A percentile compares a stretch with the other conserved stretches of the same genome.
phyloP scores from a whole-genome alignment of 2,329 filamentous ascomycete genomes.

The Colletotrichum cereale region DNA sequence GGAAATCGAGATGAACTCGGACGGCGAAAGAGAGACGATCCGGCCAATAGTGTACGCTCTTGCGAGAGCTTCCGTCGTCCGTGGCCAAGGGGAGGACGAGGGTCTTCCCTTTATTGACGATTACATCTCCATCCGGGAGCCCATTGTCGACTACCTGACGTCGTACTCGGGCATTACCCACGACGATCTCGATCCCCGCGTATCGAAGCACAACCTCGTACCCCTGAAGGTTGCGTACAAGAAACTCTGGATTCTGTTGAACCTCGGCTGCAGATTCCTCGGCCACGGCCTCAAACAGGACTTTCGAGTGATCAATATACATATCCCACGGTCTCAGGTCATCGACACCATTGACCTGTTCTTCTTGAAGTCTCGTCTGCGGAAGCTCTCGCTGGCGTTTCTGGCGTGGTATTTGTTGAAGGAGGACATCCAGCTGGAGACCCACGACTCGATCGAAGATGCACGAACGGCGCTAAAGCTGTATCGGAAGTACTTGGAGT shows the following conservation, averaged over 20 bases:
- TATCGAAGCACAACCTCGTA: conserved; percentile 86
- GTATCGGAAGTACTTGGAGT: conserved; percentile 91
- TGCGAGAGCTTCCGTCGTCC: conserved; percentile 91
- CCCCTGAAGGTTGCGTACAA: conserved; percentile 95
- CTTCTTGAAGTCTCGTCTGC: conserved; percentile 81
- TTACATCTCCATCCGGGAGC: conserved; percentile 92
- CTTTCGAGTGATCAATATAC: conserved; percentile 98
- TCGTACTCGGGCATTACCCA: conserved; percentile 92
- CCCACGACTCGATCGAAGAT: conserved; percentile 96
- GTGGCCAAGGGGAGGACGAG: conserved; percentile 82
- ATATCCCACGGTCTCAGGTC: conserved; percentile 89
- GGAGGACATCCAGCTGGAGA: conserved; percentile 92
- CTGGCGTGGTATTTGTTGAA: conserved; percentile 91
- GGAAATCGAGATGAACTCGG: conserved; percentile 95
- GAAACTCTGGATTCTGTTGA: conserved; percentile 96
- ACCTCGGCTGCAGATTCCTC: conserved; percentile 92
- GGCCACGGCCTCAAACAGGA: conserved; percentile 95
- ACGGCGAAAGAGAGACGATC: conserved; percentile 92
- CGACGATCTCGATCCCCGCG: conserved; percentile 83
- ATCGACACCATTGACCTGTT: conserved; percentile 96
- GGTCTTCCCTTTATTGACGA: conserved; percentile 95
- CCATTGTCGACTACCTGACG: conserved; percentile 95
- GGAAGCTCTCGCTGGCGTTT: conserved; percentile 93
- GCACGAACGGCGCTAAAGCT: conserved; percentile 90
- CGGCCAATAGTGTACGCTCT: conserved; percentile 91